Percentiles rank a stretch among this genome's conserved stretches.
Evolutionary conservation across 345 rosid species (phyloP).

Genomic region (Combretum micranthum): DNA sequence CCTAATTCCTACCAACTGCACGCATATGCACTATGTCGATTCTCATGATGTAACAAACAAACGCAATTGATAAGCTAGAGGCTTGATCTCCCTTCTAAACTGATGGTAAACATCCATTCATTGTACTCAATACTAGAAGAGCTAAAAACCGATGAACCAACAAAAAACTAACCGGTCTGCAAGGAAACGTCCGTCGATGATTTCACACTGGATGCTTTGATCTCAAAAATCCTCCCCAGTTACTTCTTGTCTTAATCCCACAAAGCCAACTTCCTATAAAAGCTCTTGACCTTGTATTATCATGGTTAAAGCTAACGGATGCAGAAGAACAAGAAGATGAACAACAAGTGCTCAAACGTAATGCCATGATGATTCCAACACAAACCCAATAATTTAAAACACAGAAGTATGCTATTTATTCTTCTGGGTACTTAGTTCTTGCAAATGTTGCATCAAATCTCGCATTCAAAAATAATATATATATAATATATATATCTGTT

Average conservation of each 20-base stretch:
- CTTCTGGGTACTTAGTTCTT: neutral
- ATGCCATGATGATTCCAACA: slow-evolving; percentile 14
- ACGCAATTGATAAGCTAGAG: neutral
- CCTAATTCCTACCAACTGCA: too few relatives aligned
- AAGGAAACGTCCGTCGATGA: slow-evolving; percentile 8
- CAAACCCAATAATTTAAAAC: neutral
- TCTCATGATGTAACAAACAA: neutral
- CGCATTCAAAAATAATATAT: neutral
- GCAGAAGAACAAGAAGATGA: slow-evolving; percentile 14
- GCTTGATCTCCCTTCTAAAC: neutral
- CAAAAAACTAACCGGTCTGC: slow-evolving; percentile 19
- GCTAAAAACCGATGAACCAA: neutral
- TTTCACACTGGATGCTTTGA: slow-evolving; percentile 19
- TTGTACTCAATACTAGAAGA: neutral
- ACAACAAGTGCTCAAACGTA: slow-evolving; percentile 9
- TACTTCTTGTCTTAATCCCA: neutral
- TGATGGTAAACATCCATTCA: neutral
- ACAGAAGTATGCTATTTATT: neutral
- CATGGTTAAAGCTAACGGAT: slow-evolving; percentile 7
- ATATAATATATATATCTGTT: too few relatives aligned
- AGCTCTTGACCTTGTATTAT: neutral
- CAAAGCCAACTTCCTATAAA: neutral
- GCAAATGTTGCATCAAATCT: neutral
- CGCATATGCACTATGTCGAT: too few relatives aligned
- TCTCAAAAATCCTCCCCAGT: slow-evolving; percentile 8